phyloP scores from a whole-genome alignment of 1,284 basidiomycete species.

The Cerioporus squamosus region DNA sequence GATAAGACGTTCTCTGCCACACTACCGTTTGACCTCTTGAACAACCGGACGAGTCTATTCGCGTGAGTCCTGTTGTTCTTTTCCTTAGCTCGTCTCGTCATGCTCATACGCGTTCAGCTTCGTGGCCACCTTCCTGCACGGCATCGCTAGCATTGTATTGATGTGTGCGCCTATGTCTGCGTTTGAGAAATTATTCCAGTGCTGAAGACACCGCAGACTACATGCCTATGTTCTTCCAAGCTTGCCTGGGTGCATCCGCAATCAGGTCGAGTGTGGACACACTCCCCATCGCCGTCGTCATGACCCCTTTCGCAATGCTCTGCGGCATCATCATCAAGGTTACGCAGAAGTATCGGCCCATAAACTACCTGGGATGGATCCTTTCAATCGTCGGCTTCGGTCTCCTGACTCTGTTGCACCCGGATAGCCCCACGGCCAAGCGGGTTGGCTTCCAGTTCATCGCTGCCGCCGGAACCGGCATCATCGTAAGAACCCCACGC shows the following conservation, averaged over 20 bases:
- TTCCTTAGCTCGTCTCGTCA: background rate
- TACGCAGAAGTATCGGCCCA: slow-evolving; percentile 28
- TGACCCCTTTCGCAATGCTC: slow-evolving; percentile 30
- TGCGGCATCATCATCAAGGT: slow-evolving; percentile 27
- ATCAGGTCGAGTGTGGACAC: slow-evolving; percentile 31
- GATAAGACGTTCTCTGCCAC: slow-evolving; percentile 3
- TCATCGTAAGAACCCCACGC: slow-evolving; percentile 25
- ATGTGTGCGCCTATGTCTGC: slow-evolving; percentile 13
- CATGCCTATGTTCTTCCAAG: slow-evolving; percentile 45
- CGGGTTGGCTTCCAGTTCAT: slow-evolving; percentile 41
- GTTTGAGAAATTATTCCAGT: background rate
- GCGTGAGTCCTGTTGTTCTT: slow-evolving; percentile 23
- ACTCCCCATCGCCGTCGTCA: slow-evolving; percentile 26
- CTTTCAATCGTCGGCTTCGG: slow-evolving; percentile 36
- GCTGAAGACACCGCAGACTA: slow-evolving; percentile 31
- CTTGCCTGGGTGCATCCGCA: slow-evolving; percentile 34
- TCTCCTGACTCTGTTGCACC: slow-evolving; percentile 30
- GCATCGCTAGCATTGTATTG: slow-evolving; percentile 11
- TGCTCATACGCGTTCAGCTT: slow-evolving; percentile 14
- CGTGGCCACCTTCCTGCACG: slow-evolving; percentile 24
- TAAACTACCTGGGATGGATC: slow-evolving; percentile 33
- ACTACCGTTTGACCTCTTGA: slow-evolving; percentile 36
- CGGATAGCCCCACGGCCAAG: slow-evolving; percentile 29
- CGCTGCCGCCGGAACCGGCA: slow-evolving; percentile 27
- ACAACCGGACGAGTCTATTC: slow-evolving; percentile 34